Conservation (phyloP, 257 asterid genomes). For the Primulina huaijiensis region DNA sequence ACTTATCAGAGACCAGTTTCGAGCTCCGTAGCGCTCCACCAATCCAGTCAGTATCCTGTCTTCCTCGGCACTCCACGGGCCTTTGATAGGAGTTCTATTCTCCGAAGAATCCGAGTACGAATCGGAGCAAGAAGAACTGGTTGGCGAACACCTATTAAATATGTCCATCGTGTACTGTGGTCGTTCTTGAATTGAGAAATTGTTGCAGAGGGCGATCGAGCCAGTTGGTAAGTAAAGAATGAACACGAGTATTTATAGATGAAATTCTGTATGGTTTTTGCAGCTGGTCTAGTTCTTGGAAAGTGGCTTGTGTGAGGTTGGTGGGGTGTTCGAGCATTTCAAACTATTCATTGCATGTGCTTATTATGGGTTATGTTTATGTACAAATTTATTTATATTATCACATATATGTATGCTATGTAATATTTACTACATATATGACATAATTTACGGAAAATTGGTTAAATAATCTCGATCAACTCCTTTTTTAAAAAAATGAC, state of each 20-base stretch:
- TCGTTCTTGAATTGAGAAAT: background rate
- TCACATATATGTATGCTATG: too few species aligned
- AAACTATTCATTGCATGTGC: background rate
- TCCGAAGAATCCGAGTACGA: slow-evolving; percentile 38
- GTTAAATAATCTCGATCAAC: too few species aligned
- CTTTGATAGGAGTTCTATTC: slow-evolving; percentile 37
- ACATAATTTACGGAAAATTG: too few species aligned
- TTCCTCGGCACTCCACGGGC: slow-evolving; percentile 94
- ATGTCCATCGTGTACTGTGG: slow-evolving; percentile 28
- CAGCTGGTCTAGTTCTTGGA: slow-evolving; percentile 58
- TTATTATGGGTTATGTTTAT: too few species aligned
- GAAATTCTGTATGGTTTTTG: background rate
- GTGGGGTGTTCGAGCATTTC: slow-evolving; percentile 10
- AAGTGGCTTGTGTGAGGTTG: slow-evolving; percentile 57
- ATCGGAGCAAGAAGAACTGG: slow-evolving; percentile 51
- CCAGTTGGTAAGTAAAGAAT: slow-evolving; percentile 19
- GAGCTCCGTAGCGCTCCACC: slow-evolving; percentile 63
- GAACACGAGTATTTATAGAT: slow-evolving; percentile 28
- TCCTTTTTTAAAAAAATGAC: too few species aligned
- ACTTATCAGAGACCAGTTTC: slow-evolving; percentile 78
- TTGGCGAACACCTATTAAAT: slow-evolving; percentile 44
- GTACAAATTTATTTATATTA: too few species aligned
- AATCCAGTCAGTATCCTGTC: slow-evolving; percentile 66
- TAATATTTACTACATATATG: too few species aligned
- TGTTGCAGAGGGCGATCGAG: background rate